phyloP scores from a whole-genome alignment of 345 rosid genomes.

The Linum lewisii region DNA sequence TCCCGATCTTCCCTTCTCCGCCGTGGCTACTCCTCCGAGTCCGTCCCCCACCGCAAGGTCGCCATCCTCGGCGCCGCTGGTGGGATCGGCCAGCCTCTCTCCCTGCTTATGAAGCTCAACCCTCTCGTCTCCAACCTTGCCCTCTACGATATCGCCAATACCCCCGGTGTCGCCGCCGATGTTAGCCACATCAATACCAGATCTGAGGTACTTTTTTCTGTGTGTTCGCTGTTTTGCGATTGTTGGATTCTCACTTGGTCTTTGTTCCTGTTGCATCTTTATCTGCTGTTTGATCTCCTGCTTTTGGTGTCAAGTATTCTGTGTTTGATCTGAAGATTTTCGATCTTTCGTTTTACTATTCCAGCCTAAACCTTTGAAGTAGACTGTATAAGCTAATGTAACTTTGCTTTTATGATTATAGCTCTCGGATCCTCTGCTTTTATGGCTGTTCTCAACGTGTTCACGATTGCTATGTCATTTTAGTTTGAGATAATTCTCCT shows the following conservation, averaged over 20 bases:
- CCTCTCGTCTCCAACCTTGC: slow-evolving; percentile 65
- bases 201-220: slow-evolving; percentile 59
- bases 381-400: no score
- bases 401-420: no score
- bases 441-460: not conserved
- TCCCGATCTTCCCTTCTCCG: slow-evolving; percentile 21
- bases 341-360: no score
- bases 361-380: no score
- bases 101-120: slow-evolving; percentile 70
- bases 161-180: slow-evolving; percentile 79
- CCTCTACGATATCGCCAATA: slow-evolving; percentile 66
- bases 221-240: not conserved
- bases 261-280: not conserved
- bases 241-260: not conserved
- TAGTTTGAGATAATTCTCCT: not conserved
- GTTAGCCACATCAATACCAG: slow-evolving; percentile 71
- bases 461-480: not conserved
- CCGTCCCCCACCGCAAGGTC: slow-evolving; percentile 65
- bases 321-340: no score
- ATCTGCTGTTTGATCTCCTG: not conserved
- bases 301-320: no score
- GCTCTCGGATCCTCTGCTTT: no score
- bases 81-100: slow-evolving; percentile 72
- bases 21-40: slow-evolving; percentile 47
- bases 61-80: slow-evolving; percentile 79